phyloP scores from a whole-genome alignment of 176 grass and related monocot species.

The Carex myosuroides region DNA sequence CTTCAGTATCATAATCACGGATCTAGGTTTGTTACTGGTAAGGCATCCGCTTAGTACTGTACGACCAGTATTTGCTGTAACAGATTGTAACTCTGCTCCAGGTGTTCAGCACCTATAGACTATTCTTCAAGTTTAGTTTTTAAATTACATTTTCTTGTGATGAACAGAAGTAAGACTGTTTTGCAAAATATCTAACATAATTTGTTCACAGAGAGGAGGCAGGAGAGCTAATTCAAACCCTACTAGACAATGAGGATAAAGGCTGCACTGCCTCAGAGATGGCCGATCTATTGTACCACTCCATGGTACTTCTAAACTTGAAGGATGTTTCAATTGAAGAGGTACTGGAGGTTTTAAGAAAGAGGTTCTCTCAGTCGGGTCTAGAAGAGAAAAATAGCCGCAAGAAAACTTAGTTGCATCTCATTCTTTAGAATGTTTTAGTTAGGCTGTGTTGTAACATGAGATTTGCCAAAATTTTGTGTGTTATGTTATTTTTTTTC shows the following conservation, averaged over 20 bases:
- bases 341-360: slow-evolving; percentile 64
- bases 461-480: not conserved
- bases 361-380: slow-evolving; percentile 72
- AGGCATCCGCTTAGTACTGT: not conserved
- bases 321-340: slow-evolving; percentile 74
- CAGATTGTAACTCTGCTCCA: not conserved
- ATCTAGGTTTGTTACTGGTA: not conserved
- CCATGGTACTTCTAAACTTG: slow-evolving; percentile 70
- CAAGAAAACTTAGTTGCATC: slow-evolving; percentile 26
- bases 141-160: not conserved
- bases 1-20: not conserved
- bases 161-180: not conserved
- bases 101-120: not conserved
- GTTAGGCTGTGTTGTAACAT: not conserved
- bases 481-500: not conserved
- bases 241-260: slow-evolving; percentile 63
- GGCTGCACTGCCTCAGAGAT: slow-evolving; percentile 57
- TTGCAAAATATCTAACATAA: not conserved
- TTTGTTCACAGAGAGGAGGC: slow-evolving; percentile 61
- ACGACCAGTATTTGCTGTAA: not conserved
- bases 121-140: not conserved
- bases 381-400: slow-evolving; percentile 79
- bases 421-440: not conserved
- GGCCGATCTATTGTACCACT: slow-evolving; percentile 80
- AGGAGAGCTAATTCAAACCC: slow-evolving; percentile 59